Evolutionary conservation across 2,329 filamentous ascomycete genomes (phyloP).

Genomic region (Penicillium sclerotiorum): DNA sequence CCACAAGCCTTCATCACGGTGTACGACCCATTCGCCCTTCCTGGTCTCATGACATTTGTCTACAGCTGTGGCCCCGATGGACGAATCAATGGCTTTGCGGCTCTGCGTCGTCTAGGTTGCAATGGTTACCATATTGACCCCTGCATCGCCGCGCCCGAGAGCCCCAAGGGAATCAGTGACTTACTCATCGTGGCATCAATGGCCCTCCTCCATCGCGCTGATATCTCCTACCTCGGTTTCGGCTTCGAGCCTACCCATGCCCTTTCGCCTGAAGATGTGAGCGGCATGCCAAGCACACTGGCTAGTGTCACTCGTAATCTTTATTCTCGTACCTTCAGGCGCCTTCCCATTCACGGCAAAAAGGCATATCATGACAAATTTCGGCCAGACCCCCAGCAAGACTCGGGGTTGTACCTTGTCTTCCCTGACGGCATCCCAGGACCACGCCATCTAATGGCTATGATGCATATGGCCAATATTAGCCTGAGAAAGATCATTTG

Average conservation of each 20-base stretch:
- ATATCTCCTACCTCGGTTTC: constrained; percentile 40
- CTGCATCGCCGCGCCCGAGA: constrained; percentile 37
- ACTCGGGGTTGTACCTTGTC: constrained; percentile 38
- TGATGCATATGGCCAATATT: constrained; percentile 45
- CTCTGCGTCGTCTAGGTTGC: constrained; percentile 40
- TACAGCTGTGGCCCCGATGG: constrained; percentile 38
- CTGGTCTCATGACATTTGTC: constrained; percentile 45
- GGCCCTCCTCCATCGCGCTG: constrained; percentile 38
- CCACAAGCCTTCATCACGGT: constrained; percentile 46
- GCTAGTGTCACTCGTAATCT: constrained; percentile 32
- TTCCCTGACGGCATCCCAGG: constrained; percentile 39
- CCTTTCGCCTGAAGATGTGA: constrained; percentile 31
- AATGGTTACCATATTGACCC: constrained; percentile 49
- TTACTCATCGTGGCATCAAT: constrained; percentile 42
- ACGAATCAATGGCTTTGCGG: constrained; percentile 41
- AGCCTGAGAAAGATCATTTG: constrained; percentile 32
- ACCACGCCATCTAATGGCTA: constrained; percentile 34
- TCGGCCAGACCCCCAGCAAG: constrained; percentile 35
- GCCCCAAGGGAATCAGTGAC: constrained; percentile 43
- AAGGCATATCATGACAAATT: constrained; percentile 47
- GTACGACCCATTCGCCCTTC: constrained; percentile 44
- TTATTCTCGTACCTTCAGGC: constrained; percentile 36
- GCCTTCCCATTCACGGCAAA: constrained; percentile 41
- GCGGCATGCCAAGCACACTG: constrained; percentile 32
- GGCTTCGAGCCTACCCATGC: constrained; percentile 42